These are phyloP conservation scores for Euphrasia arctica DNA, from an alignment of 305 asterid species.

Conservation along the genomic window DNA sequence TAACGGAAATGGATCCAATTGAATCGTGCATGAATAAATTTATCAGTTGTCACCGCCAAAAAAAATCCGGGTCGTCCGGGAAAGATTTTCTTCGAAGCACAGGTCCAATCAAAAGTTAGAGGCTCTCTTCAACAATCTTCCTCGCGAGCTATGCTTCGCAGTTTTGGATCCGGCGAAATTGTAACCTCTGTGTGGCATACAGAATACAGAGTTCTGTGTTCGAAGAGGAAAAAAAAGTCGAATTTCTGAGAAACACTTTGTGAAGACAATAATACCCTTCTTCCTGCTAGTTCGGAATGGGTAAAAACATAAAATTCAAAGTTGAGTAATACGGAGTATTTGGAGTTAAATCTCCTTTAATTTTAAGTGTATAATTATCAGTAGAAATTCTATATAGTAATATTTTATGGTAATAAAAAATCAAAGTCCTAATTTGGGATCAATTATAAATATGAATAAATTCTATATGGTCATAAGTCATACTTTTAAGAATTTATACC, in stretches of 20 bases:
- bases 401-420: too few relatives aligned
- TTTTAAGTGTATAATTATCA: too few relatives aligned
- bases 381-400: too few relatives aligned
- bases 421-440: too few relatives aligned
- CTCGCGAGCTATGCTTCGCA: slow-evolving; percentile 10
- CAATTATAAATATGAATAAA: too few relatives aligned
- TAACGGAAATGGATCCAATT: slow-evolving; percentile 25
- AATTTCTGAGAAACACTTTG: background rate
- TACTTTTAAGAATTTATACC: too few relatives aligned
- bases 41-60: slow-evolving; percentile 1
- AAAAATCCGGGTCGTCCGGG: background rate
- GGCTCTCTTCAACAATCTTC: background rate
- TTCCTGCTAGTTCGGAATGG: too few relatives aligned
- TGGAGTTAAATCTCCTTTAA: too few relatives aligned
- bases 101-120: slow-evolving; percentile 12
- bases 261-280: background rate
- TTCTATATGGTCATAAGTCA: too few relatives aligned
- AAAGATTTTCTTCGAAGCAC: background rate
- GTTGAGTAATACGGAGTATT: too few relatives aligned
- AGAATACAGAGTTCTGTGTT: background rate
- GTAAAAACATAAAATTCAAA: too few relatives aligned
- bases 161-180: slow-evolving; percentile 18
- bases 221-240: background rate
- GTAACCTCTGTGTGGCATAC: slow-evolving; percentile 3
- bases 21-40: slow-evolving; percentile 20